Percentiles rank a stretch among this genome's conserved stretches.
These are phyloP conservation scores for Dioscorea zingiberensis DNA, from an alignment of 106 monocot species.

Conservation along the genomic window DNA sequence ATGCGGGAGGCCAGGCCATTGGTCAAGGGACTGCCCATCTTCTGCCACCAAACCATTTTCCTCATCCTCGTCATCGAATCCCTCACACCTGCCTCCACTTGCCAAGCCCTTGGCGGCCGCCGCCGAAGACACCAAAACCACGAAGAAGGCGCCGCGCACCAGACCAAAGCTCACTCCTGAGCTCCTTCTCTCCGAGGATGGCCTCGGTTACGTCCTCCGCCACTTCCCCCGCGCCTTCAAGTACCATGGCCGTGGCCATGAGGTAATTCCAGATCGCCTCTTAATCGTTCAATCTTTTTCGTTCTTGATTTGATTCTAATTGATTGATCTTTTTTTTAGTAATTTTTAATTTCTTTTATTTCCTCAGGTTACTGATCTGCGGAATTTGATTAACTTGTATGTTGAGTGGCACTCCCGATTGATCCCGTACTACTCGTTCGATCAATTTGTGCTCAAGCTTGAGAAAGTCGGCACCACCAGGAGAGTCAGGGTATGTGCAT, in stretches of 20 bases:
- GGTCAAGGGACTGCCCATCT: conserved; percentile 93
- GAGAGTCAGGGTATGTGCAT: conserved; percentile 65
- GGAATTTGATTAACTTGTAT: conserved; percentile 69
- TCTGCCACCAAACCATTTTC: conserved; percentile 48
- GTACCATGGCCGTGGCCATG: conserved; percentile 82
- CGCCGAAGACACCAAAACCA: conserved; percentile 2
- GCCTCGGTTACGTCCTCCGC: conserved; percentile 84
- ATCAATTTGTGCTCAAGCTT: conserved; percentile 79
- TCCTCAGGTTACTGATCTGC: conserved; percentile 59
- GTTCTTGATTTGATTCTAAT: not conserved
- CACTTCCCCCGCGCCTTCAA: conserved; percentile 82
- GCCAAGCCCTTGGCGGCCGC: conserved; percentile 11
- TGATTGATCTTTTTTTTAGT: not conserved
- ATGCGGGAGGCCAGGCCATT: conserved; percentile 92
- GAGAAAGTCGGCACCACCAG: conserved; percentile 64
- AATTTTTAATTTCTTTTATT: not conserved
- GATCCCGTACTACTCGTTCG: conserved; percentile 85
- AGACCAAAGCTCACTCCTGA: conserved; percentile 91
- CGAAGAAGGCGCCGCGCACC: conserved; percentile 43
- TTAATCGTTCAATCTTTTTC: not conserved
- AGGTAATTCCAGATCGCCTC: conserved; percentile 32
- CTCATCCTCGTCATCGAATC: conserved; percentile 22
- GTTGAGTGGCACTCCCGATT: conserved; percentile 78
- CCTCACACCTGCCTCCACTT: not conserved
- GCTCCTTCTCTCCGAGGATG: conserved; percentile 76